Evolutionary conservation across 768 basidiomycete species (phyloP).

Genomic region (Rhizopogon rudus): DNA sequence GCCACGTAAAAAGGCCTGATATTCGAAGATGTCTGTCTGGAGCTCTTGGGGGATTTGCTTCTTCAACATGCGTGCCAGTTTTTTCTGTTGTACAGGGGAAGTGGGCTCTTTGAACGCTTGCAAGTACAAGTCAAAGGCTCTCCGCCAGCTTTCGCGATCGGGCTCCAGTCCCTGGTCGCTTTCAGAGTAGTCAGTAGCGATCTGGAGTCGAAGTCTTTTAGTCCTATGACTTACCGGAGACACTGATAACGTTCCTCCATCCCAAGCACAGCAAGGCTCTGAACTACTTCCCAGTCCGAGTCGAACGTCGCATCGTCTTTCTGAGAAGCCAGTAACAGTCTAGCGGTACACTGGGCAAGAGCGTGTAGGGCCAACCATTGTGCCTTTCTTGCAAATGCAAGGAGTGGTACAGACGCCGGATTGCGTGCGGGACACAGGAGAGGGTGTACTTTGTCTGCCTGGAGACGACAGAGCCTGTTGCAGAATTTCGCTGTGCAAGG

Average conservation of each 20-base stretch:
- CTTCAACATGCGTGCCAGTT: conserved; percentile 53
- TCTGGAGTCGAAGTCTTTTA: background rate
- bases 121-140: conserved; percentile 51
- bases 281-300: conserved; percentile 51
- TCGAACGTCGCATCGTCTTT: conserved; percentile 30
- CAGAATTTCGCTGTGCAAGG: conserved; percentile 71
- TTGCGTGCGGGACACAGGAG: conserved; percentile 75
- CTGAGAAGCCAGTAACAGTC: conserved; percentile 52
- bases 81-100: conserved; percentile 45
- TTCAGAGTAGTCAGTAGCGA: background rate
- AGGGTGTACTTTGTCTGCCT: conserved; percentile 60
- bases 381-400: conserved; percentile 53
- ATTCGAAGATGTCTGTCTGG: conserved; percentile 60
- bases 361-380: conserved; percentile 74
- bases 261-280: conserved; percentile 65
- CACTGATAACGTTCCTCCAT: conserved; percentile 61
- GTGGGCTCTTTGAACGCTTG: conserved; percentile 61
- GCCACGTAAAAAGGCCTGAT: conserved; percentile 68
- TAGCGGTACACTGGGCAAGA: conserved; percentile 59
- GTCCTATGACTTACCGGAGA: conserved; percentile 10
- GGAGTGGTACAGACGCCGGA: conserved; percentile 55
- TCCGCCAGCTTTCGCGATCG: conserved; percentile 63
- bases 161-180: conserved; percentile 44
- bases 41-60: conserved; percentile 42
- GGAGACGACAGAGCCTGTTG: conserved; percentile 68